phyloP scores from a whole-genome alignment of 2,329 filamentous ascomycete species.

The Claviceps purpurea region DNA sequence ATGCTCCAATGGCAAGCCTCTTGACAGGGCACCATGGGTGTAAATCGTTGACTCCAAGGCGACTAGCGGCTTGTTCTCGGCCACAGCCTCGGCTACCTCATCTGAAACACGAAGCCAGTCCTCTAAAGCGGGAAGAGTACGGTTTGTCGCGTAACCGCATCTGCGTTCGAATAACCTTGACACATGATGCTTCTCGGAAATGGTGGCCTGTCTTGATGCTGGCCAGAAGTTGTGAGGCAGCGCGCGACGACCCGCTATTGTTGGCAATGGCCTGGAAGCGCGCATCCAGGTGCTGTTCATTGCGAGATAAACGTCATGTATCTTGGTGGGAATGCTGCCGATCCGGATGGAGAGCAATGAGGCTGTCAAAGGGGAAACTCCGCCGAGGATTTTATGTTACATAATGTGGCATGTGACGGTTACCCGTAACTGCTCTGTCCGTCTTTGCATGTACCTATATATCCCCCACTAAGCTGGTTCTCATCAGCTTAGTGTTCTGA shows the following conservation, averaged over 20 bases:
- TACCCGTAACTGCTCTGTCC: too few species aligned
- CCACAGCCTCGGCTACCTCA: conserved; percentile 67
- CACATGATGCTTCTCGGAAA: background rate
- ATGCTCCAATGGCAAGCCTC: conserved; percentile 59
- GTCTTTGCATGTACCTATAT: too few species aligned
- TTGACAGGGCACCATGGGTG: conserved; percentile 81
- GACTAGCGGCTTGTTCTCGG: conserved; percentile 66
- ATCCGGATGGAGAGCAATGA: background rate
- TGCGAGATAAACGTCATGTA: background rate
- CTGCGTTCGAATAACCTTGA: background rate
- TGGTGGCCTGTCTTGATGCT: background rate
- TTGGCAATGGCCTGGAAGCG: background rate
- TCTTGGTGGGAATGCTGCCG: background rate
- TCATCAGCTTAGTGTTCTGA: too few species aligned
- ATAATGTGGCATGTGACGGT: too few species aligned
- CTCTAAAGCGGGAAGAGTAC: conserved; percentile 8
- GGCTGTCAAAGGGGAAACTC: too few species aligned
- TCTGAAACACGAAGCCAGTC: conserved; percentile 58
- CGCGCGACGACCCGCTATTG: background rate
- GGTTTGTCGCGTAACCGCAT: conserved; percentile 12
- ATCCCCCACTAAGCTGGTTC: too few species aligned
- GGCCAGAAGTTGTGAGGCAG: background rate
- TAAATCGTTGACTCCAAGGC: conserved; percentile 95
- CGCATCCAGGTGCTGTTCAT: conserved; percentile 1
- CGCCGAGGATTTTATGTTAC: too few species aligned